phyloP scores from a whole-genome alignment of 805 yeast genomes.

The Myxozyma geophila region DNA sequence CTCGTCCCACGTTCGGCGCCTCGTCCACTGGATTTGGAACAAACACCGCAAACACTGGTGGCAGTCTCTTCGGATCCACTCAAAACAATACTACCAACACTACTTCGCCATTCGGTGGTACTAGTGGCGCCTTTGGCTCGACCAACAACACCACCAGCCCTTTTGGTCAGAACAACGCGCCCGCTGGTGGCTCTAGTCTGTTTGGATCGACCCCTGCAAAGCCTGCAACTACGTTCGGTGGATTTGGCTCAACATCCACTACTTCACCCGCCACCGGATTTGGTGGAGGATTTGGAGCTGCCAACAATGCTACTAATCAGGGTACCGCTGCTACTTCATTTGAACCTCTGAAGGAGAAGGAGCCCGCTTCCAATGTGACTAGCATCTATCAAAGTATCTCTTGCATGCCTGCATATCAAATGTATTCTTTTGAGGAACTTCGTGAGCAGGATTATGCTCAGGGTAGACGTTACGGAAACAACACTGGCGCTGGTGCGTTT shows the following conservation, averaged over 20 bases:
- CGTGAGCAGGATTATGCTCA: conserved; percentile 86
- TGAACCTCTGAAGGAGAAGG: conserved; percentile 39
- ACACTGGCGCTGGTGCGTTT: conserved; percentile 39
- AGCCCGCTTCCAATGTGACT: conserved; percentile 29
- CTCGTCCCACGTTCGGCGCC: conserved; percentile 33
- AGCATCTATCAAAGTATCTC: conserved; percentile 63
- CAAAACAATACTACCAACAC: conserved; percentile 1
- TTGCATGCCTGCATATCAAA: conserved; percentile 88
- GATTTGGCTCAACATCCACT: conserved; percentile 34
- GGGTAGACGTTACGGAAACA: conserved; percentile 52
- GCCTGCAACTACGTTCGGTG: conserved; percentile 38
- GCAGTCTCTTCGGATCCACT: conserved; percentile 31
- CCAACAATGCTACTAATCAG: conserved; percentile 27
- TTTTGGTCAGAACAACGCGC: conserved; percentile 33
- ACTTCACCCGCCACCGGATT: conserved; percentile 28
- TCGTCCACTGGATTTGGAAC: conserved; percentile 34
- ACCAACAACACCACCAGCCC: conserved; percentile 33
- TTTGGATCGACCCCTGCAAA: conserved; percentile 29
- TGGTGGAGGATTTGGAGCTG: conserved; percentile 27
- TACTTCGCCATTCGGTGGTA: conserved; percentile 30
- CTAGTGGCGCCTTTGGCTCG: conserved; percentile 33
- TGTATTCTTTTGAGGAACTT: conserved; percentile 83
- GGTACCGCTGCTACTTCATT: conserved; percentile 36
- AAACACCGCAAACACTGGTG: conserved; percentile 23
- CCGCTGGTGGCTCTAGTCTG: conserved; percentile 22